These are phyloP conservation scores for Pythium phragmiticola DNA, from an alignment of 352 stramenopile genomes.

Conservation along the genomic window DNA sequence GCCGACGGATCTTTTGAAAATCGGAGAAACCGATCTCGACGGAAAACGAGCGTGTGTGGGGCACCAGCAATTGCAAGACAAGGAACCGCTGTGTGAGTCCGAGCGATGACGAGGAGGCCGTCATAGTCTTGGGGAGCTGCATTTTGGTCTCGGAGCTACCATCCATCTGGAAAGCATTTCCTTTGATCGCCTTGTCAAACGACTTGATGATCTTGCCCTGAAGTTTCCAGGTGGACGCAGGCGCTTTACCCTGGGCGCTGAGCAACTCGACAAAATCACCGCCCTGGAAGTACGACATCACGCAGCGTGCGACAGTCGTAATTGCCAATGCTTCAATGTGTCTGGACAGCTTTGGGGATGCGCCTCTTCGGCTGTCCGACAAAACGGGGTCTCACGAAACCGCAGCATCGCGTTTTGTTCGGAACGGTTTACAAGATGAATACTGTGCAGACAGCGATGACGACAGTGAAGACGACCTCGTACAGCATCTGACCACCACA, in stretches of 20 bases:
- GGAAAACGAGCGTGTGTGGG: conserved; percentile 61
- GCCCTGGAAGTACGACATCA: conserved; percentile 67
- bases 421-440: neutral
- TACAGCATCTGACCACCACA: conserved; percentile 60
- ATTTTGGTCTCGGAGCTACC: conserved; percentile 77
- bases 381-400: conserved; percentile 9
- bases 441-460: conserved; percentile 25
- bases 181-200: conserved; percentile 81
- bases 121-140: conserved; percentile 66
- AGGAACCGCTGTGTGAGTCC: conserved; percentile 76
- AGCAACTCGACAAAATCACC: conserved; percentile 82
- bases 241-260: conserved; percentile 72
- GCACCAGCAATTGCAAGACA: conserved; percentile 63
- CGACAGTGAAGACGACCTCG: conserved; percentile 53
- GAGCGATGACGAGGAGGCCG: conserved; percentile 31
- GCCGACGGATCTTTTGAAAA: conserved; percentile 65
- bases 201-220: conserved; percentile 75
- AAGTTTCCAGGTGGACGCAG: conserved; percentile 64
- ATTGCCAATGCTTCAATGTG: neutral
- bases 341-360: neutral
- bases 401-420: conserved; percentile 2
- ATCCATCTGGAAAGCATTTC: conserved; percentile 77
- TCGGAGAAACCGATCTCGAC: conserved; percentile 82
- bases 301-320: neutral
- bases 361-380: neutral